These are phyloP conservation scores for Talaromyces albobiverticillius DNA, from an alignment of 2,329 filamentous ascomycete genomes.

Conservation along the genomic window DNA sequence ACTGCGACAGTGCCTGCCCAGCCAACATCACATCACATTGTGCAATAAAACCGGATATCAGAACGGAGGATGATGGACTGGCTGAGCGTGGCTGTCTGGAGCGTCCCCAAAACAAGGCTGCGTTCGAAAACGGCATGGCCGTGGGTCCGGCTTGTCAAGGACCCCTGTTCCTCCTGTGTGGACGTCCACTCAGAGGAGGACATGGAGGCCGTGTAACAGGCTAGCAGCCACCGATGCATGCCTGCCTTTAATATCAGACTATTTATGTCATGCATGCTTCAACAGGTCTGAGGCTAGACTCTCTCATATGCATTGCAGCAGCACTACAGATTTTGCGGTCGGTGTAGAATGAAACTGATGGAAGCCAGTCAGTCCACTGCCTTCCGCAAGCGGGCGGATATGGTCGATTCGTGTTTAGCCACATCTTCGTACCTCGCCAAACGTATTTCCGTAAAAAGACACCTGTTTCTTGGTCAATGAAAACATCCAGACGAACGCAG, in stretches of 20 bases:
- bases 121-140: slow-evolving; percentile 9
- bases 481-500: too few relatives aligned
- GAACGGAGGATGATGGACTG: not conserved
- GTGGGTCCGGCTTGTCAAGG: too few relatives aligned
- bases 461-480: too few relatives aligned
- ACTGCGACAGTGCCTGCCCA: not conserved
- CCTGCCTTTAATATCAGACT: not conserved
- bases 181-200: slow-evolving; percentile 6
- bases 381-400: too few relatives aligned
- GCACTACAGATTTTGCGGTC: too few relatives aligned
- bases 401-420: too few relatives aligned
- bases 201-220: not conserved
- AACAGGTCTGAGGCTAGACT: not conserved
- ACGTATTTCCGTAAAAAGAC: too few relatives aligned
- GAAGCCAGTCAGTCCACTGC: too few relatives aligned
- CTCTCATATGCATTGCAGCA: not conserved
- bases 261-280: not conserved
- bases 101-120: slow-evolving; percentile 7
- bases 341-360: not conserved
- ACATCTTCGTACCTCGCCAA: too few relatives aligned
- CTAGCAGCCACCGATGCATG: not conserved
- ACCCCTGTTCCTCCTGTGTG: too few relatives aligned
- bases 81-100: not conserved
- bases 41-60: slow-evolving; percentile 2
- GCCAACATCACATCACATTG: not conserved